A percentile compares a stretch with the other conserved stretches of the same genome.
Conservation (phyloP, 768 basidiomycete species). For the Tricholoma furcatifolium region DNA sequence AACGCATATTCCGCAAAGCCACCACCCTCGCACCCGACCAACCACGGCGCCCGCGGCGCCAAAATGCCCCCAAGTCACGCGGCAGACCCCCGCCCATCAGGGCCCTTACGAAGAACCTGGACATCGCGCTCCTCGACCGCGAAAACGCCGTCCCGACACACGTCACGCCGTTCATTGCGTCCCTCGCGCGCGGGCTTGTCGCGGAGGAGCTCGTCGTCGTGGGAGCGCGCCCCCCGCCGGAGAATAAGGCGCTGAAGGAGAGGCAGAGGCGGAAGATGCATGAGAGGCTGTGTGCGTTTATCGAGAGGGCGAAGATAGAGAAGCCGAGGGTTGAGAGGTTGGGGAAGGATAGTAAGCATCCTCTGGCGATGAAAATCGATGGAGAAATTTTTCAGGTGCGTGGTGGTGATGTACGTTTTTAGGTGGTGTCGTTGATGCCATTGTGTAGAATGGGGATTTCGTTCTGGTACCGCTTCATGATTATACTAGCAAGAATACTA, state of each 20-base stretch:
- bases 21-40: slow-evolving; percentile 1
- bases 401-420: neutral
- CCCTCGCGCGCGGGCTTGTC: slow-evolving; percentile 50
- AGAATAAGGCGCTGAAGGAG: slow-evolving; percentile 26
- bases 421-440: neutral
- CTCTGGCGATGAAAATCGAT: slow-evolving; percentile 42
- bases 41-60: slow-evolving; percentile 8
- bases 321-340: slow-evolving; percentile 32
- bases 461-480: slow-evolving; percentile 44
- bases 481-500: slow-evolving; percentile 20
- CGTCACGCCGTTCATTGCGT: slow-evolving; percentile 60
- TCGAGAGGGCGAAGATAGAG: slow-evolving; percentile 21
- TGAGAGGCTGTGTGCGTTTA: slow-evolving; percentile 26
- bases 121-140: slow-evolving; percentile 53
- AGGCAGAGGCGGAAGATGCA: slow-evolving; percentile 22
- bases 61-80: neutral
- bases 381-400: slow-evolving; percentile 42
- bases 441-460: slow-evolving; percentile 60
- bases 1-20: slow-evolving; percentile 22
- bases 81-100: slow-evolving; percentile 18
- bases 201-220: slow-evolving; percentile 54
- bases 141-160: slow-evolving; percentile 56
- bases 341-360: slow-evolving; percentile 29
- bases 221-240: slow-evolving; percentile 38
- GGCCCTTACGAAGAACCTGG: slow-evolving; percentile 41